These are phyloP conservation scores for Ceratocystis cacaofunesta DNA, from an alignment of 2,329 filamentous ascomycete species.

Conservation along the genomic window DNA sequence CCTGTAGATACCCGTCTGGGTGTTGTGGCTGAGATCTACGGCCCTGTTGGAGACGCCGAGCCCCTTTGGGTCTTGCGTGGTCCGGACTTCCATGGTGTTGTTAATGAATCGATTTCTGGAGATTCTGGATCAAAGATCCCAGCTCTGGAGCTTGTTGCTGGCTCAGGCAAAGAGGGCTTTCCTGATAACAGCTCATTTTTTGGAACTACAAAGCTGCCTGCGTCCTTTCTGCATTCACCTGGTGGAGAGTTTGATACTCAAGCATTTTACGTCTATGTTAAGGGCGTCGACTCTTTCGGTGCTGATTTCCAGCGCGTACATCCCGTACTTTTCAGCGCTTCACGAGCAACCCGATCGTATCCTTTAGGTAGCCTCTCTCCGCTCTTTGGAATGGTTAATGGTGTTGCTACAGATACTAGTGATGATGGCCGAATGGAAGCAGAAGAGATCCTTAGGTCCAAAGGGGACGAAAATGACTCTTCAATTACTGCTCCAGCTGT, in stretches of 20 bases:
- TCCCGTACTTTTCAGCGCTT: constrained; percentile 7
- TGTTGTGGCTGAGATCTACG: constrained; percentile 15
- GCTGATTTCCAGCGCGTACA: constrained; percentile 14
- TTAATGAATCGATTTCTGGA: constrained; percentile 3
- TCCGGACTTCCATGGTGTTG: constrained; percentile 6
- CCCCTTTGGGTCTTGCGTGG: constrained; percentile 13
- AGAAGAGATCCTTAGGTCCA: not conserved
- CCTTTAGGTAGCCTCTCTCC: constrained; percentile 9
- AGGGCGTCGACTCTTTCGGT: constrained; percentile 9
- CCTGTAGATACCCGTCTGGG: constrained; percentile 13
- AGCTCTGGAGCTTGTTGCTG: constrained; percentile 3
- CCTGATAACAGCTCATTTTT: constrained; percentile 9
- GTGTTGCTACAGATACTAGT: not conserved
- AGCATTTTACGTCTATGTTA: constrained; percentile 15
- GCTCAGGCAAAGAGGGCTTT: constrained; percentile 10
- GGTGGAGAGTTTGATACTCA: not conserved
- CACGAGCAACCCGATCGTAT: not conserved
- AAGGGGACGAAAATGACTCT: not conserved
- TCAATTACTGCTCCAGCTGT: not conserved
- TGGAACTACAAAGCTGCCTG: constrained; percentile 6
- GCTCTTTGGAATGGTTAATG: constrained; percentile 8
- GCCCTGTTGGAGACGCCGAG: constrained; percentile 2
- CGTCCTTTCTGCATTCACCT: not conserved
- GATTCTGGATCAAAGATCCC: not conserved
- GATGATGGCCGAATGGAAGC: not conserved